Base-by-base conservation (phyloP, 768 basidiomycete species). In the Naematelia encephala region DNA sequence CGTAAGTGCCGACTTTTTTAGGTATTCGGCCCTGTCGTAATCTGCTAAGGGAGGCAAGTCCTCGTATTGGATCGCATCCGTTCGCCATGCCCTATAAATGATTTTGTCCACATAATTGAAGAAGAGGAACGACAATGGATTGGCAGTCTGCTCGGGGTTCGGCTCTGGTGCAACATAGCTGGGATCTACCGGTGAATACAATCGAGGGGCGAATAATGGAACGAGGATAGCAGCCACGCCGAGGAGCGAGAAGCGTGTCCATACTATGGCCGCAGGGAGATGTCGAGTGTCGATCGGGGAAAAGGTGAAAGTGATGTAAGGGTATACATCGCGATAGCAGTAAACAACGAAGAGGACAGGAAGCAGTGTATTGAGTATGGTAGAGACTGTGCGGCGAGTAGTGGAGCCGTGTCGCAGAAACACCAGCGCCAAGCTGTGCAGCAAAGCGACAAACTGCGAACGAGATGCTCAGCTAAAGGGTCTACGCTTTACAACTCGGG, bases 171-270 rank as follows among this genome's bases (percentile, higher is more conserved):
- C 59, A 14, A 75, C 74, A 47, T 74, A 58, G 1, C 22, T 21
- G 3, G 83, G 81, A 63, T 87, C 82, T 21, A 83, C 78, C 3
- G 86, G 85, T 2, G 81, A 70, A 70, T 87, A 87, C 46, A 78
- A 78, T 14, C 84, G 78, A 4, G 87, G 86, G 43, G 81, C 77
- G 46, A 83, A 57, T 14, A 86, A 72, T 23, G 87, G 87, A 27
- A 87, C 74, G 10, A 82, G 54, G 1, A 83, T 72, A 5, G 79
- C 80, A 5, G 78, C 81, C 4, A 83, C 26, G 5, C 78, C 62
- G 14, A 87, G 78, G 11, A 84, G 49, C n/a, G 60, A 67, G 3
- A 85, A 56, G 68, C 85, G 82, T 2, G 76, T 72, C 86, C 86
- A 87, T 19, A 86, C 70, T 28, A 84, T 57, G 0, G 69, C 67